phyloP scores from a whole-genome alignment of 1,139 yeast genomes.

The Kluyveromyces marxianus region DNA sequence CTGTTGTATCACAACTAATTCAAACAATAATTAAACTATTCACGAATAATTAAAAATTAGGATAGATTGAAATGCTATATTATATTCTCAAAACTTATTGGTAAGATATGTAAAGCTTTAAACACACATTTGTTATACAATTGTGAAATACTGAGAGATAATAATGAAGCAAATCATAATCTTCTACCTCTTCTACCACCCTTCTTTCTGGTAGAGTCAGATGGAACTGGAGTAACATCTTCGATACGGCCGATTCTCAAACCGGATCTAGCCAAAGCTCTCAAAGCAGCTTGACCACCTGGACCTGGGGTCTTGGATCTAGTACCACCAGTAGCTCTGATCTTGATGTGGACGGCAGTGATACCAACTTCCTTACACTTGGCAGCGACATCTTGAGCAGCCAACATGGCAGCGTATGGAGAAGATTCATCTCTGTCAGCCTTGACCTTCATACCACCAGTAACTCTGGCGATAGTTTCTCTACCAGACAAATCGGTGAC shows the following conservation, averaged over 20 bases:
- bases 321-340: conserved; percentile 99
- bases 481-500: conserved; percentile 99
- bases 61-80: background rate
- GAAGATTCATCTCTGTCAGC: conserved; percentile 99
- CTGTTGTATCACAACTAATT: too few relatives aligned
- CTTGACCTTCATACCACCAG: conserved; percentile 99
- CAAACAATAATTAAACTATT: too few relatives aligned
- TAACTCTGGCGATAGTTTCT: conserved; percentile 99
- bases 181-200: conserved; percentile 99
- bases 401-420: conserved; percentile 99
- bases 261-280: conserved; percentile 99
- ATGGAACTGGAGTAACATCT: conserved; percentile 99
- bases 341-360: conserved; percentile 98
- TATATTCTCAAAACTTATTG: background rate
- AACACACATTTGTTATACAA: background rate
- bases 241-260: conserved; percentile 99
- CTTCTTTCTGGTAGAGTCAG: conserved; percentile 99
- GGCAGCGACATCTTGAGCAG: conserved; percentile 99
- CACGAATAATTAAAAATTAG: background rate
- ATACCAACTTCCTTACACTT: conserved; percentile 99
- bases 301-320: conserved; percentile 99
- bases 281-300: conserved; percentile 99
- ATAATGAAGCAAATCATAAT: conserved; percentile 49
- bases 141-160: conserved; percentile 1
- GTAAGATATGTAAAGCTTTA: background rate